Conservation (phyloP, 2,329 filamentous ascomycete species). For the Alternaria dauci region DNA sequence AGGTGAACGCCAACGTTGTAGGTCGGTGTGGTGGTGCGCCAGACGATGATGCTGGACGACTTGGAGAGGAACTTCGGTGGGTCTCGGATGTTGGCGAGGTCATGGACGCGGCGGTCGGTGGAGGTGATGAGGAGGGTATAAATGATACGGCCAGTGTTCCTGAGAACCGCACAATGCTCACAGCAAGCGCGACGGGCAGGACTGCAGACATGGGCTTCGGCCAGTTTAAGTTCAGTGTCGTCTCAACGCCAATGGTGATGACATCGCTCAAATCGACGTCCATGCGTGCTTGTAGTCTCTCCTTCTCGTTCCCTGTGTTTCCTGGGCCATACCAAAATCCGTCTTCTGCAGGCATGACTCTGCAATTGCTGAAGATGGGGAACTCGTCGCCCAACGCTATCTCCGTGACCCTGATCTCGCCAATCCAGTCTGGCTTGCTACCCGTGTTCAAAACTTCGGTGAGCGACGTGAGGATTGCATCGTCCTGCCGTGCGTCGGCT, state of each 20-base stretch:
- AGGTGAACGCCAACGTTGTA: constrained; percentile 94
- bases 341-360: constrained; percentile 90
- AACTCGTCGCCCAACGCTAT: constrained; percentile 96
- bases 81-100: constrained; percentile 53
- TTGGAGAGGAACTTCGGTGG: constrained; percentile 55
- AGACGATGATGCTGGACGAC: constrained; percentile 39
- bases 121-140: constrained; percentile 68
- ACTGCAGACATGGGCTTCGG: constrained; percentile 89
- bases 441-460: constrained; percentile 88
- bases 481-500: constrained; percentile 89
- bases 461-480: constrained; percentile 85
- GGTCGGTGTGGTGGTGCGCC: constrained; percentile 56
- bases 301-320: constrained; percentile 67
- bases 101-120: constrained; percentile 34
- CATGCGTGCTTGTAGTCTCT: constrained; percentile 89
- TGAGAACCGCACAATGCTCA: constrained; percentile 92
- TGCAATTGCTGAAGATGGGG: constrained; percentile 97
- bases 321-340: constrained; percentile 60
- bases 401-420: constrained; percentile 93
- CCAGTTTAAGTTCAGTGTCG: constrained; percentile 92
- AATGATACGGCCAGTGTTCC: constrained; percentile 94
- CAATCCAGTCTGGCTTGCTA: constrained; percentile 87
- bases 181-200: constrained; percentile 87
- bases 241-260: constrained; percentile 93
- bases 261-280: constrained; percentile 97